Base-by-base conservation (phyloP, 768 basidiomycete species). In the Lyophyllum semitale region DNA sequence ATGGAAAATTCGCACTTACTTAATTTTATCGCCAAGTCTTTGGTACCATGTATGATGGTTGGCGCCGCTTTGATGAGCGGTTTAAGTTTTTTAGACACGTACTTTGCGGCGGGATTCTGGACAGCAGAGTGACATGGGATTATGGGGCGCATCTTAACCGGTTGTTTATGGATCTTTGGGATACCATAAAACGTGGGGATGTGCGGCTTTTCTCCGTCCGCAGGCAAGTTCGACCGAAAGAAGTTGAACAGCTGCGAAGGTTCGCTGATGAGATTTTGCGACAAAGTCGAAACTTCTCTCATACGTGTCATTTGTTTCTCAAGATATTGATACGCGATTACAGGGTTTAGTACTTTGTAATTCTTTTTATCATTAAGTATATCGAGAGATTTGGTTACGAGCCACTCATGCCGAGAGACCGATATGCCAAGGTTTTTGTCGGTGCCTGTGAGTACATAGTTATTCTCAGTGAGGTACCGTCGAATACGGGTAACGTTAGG, bases 111-210 rank as follows among this genome's bases (percentile, higher is more conserved):
- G 6, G 71, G 71, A 35, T 63, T 64, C 43, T 63, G 60, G 11
- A 66, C 53, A 23, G 65, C 66, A 9, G 53, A 58, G 51, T 71
- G 69, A 53, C 71, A 73, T 8, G 71, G 71, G 38, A 73, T 57
- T 18, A 73, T 73, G 8, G 63, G 69, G 35, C 66, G 49, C 52
- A 69, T 63, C 43, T 66, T 65, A 13, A 63, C 51, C 4, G 69
- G 70, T 51, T 63, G 51, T 52, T 71, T 73, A 55, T 73, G 71
- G 4, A 71, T 71, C 53, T 71, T 71, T 13, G 71, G 71, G n/a
- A 72, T 71, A 5, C 68, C 68, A 41, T 61, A 58, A 29, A 61
- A 61, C 17, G 22, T 12, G 8, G 46, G 48, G 20, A 54, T 26
- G 35, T 26, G 50, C 38, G 20, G 25, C 48, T 55, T 47, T 17